Conservation (phyloP, 2,329 filamentous ascomycete species). For the Cercospora berteroae region DNA sequence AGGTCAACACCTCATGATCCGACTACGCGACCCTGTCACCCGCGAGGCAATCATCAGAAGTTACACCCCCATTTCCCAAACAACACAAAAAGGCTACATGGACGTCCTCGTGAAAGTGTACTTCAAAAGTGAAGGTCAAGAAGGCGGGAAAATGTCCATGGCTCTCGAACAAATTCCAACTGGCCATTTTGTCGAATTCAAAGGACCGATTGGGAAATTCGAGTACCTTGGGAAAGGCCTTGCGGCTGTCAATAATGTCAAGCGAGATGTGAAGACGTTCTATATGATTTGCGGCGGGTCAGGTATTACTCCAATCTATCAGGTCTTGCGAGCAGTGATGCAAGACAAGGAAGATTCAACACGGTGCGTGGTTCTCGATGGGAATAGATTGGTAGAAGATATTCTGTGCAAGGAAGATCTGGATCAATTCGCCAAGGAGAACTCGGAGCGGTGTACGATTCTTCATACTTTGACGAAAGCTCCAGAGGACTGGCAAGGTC, state of each 20-base stretch:
- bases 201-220: conserved; percentile 84
- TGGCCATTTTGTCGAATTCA: conserved; percentile 76
- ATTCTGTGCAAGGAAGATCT: conserved; percentile 77
- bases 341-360: conserved; percentile 63
- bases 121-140: conserved; percentile 54
- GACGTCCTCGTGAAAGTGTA: conserved; percentile 84
- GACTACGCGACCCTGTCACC: conserved; percentile 68
- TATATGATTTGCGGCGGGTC: conserved; percentile 85
- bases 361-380: conserved; percentile 70
- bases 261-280: conserved; percentile 63
- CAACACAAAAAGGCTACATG: conserved; percentile 59
- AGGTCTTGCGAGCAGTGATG: conserved; percentile 74
- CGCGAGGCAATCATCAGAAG: conserved; percentile 74
- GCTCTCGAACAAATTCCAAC: conserved; percentile 71
- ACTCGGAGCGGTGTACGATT: conserved; percentile 60
- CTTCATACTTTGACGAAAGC: conserved; percentile 68
- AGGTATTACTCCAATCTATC: conserved; percentile 90
- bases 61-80: conserved; percentile 79
- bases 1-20: conserved; percentile 85
- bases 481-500: conserved; percentile 63
- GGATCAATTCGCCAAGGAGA: conserved; percentile 58
- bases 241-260: conserved; percentile 59
- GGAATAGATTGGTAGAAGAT: conserved; percentile 74
- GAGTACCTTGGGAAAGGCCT: conserved; percentile 68
- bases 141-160: conserved; percentile 78